These are phyloP conservation scores for Cudoniella acicularis DNA, from an alignment of 495 filamentous ascomycete species.

Conservation along the genomic window DNA sequence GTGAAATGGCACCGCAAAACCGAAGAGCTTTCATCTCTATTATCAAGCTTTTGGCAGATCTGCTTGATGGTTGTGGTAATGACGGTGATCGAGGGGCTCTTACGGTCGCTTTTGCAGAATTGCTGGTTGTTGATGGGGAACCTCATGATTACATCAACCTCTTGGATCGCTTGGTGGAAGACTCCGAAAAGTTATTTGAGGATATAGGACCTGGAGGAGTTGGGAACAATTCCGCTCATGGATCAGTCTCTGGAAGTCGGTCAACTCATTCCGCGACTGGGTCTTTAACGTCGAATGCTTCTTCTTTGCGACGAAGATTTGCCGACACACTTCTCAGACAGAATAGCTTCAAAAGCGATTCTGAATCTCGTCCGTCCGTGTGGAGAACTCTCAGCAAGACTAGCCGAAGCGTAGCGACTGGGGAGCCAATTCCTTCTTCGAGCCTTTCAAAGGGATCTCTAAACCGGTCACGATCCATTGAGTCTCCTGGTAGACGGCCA, in stretches of 20 bases:
- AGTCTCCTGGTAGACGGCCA: constrained; percentile 55
- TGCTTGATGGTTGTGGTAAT: constrained; percentile 91
- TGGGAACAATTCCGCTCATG: constrained; percentile 33
- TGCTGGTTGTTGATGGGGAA: constrained; percentile 72
- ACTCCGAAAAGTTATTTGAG: constrained; percentile 84
- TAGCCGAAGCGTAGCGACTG: constrained; percentile 50
- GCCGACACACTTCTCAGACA: constrained; percentile 71
- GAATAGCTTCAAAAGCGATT: constrained; percentile 63
- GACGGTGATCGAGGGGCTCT: constrained; percentile 89
- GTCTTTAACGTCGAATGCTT: constrained; percentile 62
- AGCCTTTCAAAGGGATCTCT: constrained; percentile 61
- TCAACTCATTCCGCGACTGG: constrained; percentile 41
- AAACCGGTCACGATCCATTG: constrained; percentile 76
- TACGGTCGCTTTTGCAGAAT: constrained; percentile 85
- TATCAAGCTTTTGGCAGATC: constrained; percentile 79
- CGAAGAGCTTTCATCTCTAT: constrained; percentile 80
- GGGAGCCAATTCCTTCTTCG: constrained; percentile 45
- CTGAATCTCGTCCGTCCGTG: constrained; percentile 70
- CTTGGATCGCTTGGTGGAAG: constrained; percentile 87
- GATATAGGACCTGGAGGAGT: constrained; percentile 51
- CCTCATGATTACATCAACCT: constrained; percentile 85
- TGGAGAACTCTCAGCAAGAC: constrained; percentile 90
- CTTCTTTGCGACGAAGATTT: constrained; percentile 79
- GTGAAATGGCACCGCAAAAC: constrained; percentile 87
- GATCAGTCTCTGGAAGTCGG: constrained; percentile 43